These are phyloP conservation scores for Aspergillus taichungensis DNA, from an alignment of 495 filamentous ascomycete species.

Conservation along the genomic window DNA sequence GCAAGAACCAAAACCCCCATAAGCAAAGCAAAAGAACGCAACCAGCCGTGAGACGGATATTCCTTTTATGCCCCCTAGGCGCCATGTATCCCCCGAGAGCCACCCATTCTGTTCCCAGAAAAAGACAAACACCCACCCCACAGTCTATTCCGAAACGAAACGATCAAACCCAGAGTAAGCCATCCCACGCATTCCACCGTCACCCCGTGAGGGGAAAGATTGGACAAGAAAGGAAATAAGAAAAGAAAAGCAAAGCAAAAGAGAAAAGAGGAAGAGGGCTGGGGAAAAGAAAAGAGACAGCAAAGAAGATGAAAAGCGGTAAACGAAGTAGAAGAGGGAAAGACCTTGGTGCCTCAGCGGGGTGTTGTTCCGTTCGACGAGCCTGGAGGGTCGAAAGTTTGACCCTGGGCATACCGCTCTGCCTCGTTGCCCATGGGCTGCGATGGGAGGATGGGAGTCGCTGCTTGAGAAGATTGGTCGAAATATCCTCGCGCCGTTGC, in stretches of 20 bases:
- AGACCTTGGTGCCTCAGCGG: conserved; percentile 14
- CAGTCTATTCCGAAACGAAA: conserved; percentile 18
- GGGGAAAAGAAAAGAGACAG: not conserved
- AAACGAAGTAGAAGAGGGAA: conserved; percentile 11
- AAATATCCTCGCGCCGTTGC: conserved; percentile 23
- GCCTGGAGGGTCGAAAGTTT: conserved; percentile 23
- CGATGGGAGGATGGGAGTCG: conserved; percentile 34
- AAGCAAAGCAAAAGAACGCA: not conserved
- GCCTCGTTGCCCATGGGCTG: conserved; percentile 28
- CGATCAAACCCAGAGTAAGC: conserved; percentile 2
- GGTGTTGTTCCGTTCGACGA: conserved; percentile 27
- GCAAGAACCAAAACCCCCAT: conserved; percentile 5
- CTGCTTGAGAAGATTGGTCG: conserved; percentile 26
- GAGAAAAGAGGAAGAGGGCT: not conserved
- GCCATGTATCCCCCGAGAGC: conserved; percentile 21
- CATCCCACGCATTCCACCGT: conserved; percentile 1
- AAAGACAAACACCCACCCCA: conserved; percentile 17
- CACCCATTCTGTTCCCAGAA: conserved; percentile 14
- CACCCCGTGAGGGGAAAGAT: not conserved
- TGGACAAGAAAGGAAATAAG: not conserved
- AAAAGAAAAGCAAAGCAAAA: conserved; percentile 1
- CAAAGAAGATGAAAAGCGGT: conserved; percentile 10
- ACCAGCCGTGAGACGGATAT: conserved; percentile 8
- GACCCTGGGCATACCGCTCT: conserved; percentile 26
- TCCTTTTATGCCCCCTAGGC: conserved; percentile 18